Base-by-base conservation (phyloP, 192 early-diverging fungal genomes). In the Globomyces pollinis-pini region DNA sequence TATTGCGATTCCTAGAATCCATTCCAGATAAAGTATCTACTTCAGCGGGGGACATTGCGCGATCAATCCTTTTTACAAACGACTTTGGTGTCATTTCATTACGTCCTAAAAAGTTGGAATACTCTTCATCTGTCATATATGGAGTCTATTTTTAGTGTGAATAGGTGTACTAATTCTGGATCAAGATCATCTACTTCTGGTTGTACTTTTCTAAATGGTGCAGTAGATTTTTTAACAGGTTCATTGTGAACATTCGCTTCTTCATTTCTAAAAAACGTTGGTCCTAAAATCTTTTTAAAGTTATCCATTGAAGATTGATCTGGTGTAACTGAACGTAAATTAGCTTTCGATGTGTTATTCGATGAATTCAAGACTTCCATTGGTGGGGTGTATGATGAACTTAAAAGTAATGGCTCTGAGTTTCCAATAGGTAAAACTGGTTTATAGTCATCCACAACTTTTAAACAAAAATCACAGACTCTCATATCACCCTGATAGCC, bases 401-500 rank as follows among this genome's bases (percentile, higher is more conserved):
- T 23, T 24, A 30, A 6, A n/a, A 9, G 44, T 30, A 23, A 35
- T 16, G 26, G 35, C n/a, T 36, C 23, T 12, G 41, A 5, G 23
- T 51, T 41, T 11, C 24, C 30, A 30, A 34, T 15, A 2, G 55
- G 36, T 39, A 29, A 16, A 18, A 31, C 55, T 31, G 55, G 64
- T 50, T 65, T 71, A 50, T 81, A 75, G 23, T 76, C 71, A 24
- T 78, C 62, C 66, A 85, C 68, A 47, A 75, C 55, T 20, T 76
- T 67, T 59, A 75, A 33, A 63, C 87, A 80, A 58, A 80, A 81
- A 47, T 84, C 66, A 66, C 88, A 84, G 2, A 88, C 75, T 12
- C 86, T 78, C 67, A 83, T 70, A n/a, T 73, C 73, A n/a, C 73
- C 87, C 57, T 87, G 71, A 30, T 86, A 77, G 28, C 81, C 82